phyloP scores from a whole-genome alignment of 1,139 yeast species.

The Nadsonia starkeyi-henricii region DNA sequence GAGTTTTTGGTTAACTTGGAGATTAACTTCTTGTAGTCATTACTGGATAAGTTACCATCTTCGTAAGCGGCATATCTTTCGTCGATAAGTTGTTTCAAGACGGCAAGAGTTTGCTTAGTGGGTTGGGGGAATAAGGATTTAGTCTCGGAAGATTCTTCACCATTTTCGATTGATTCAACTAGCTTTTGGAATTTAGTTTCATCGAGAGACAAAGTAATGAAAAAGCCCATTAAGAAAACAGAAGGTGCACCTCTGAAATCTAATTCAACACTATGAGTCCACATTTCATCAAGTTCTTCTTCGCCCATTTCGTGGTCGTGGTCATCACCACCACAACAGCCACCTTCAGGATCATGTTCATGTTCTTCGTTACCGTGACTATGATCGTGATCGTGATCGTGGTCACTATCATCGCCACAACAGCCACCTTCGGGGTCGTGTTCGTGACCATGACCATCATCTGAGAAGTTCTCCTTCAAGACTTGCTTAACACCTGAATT shows the following conservation, averaged over 20 bases:
- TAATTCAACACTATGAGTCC: conserved; percentile 13
- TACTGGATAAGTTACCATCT: conserved; percentile 19
- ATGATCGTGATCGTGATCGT: conserved; percentile 9
- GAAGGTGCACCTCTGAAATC: conserved; percentile 28
- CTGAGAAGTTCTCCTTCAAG: conserved; percentile 18
- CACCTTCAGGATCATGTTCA: conserved; percentile 4
- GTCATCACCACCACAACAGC: not conserved
- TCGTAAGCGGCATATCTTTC: conserved; percentile 16
- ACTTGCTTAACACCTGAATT: conserved; percentile 28
- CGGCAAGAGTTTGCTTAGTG: conserved; percentile 8
- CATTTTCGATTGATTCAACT: conserved; percentile 25
- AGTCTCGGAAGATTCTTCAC: conserved; percentile 15
- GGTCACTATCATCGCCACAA: conserved; percentile 10
- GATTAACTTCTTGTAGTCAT: conserved; percentile 17
- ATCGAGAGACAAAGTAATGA: not conserved
- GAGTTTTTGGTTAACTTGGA: conserved; percentile 1
- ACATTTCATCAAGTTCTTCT: conserved; percentile 6
- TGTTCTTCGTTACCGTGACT: conserved; percentile 6
- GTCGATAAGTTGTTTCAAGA: conserved; percentile 13
- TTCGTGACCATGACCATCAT: conserved; percentile 4
- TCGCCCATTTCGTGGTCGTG: conserved; percentile 9
- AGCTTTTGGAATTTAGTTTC: conserved; percentile 10
- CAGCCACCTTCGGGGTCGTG: conserved; percentile 4
- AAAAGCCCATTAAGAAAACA: conserved; percentile 20
- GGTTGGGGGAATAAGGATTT: conserved; percentile 12